Evolutionary conservation across 2,329 filamentous ascomycete species (phyloP).

Genomic region (Penicillium frequentans): DNA sequence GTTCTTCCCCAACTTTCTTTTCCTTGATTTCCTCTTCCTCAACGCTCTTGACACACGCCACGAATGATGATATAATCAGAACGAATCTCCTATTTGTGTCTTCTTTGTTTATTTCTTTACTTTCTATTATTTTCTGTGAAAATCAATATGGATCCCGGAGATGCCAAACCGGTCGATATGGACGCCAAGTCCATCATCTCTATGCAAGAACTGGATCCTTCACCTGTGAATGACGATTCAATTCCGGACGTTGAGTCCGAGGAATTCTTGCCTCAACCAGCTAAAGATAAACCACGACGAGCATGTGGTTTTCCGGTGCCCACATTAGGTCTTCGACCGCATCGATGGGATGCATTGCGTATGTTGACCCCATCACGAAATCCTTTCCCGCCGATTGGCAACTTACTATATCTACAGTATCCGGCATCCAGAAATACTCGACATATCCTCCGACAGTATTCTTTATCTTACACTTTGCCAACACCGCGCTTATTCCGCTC

Average conservation of each 20-base stretch:
- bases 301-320: slow-evolving; percentile 22
- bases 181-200: slow-evolving; percentile 57
- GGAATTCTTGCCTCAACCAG: slow-evolving; percentile 42
- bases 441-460: slow-evolving; percentile 81
- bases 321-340: slow-evolving; percentile 62
- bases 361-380: slow-evolving; percentile 32
- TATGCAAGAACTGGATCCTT: slow-evolving; percentile 77
- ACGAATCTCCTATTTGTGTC: slow-evolving; percentile 12
- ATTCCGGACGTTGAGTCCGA: slow-evolving; percentile 50
- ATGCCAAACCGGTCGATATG: slow-evolving; percentile 27
- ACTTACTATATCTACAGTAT: slow-evolving; percentile 52
- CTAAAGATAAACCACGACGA: slow-evolving; percentile 12
- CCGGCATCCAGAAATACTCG: slow-evolving; percentile 81
- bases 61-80: slow-evolving; percentile 13
- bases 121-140: background rate
- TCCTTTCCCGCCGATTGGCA: background rate
- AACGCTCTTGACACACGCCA: slow-evolving; percentile 1
- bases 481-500: slow-evolving; percentile 78
- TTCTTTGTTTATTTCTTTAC: background rate
- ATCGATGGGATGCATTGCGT: slow-evolving; percentile 75
- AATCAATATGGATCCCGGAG: slow-evolving; percentile 16
- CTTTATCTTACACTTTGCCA: slow-evolving; percentile 73
- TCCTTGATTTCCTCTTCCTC: background rate
- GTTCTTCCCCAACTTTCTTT: slow-evolving; percentile 13
- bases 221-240: slow-evolving; percentile 65